These are phyloP conservation scores for Liquidambar formosana DNA, from an alignment of 164 flowering plant species.

Conservation along the genomic window DNA sequence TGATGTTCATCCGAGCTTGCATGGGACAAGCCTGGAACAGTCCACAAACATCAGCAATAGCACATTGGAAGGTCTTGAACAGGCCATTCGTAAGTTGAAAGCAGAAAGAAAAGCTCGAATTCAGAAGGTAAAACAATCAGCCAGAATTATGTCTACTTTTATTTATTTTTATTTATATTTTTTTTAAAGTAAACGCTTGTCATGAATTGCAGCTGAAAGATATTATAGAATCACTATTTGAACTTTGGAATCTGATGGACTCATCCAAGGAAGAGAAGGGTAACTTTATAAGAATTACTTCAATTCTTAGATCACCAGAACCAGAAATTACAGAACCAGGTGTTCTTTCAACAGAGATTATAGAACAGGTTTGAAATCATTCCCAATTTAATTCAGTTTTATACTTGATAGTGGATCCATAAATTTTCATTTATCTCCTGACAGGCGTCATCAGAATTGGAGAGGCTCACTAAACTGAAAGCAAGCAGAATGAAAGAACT, in stretches of 20 bases:
- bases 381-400: background rate
- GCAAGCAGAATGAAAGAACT: conserved; percentile 94
- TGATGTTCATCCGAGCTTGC: conserved; percentile 90
- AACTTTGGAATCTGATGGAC: conserved; percentile 93
- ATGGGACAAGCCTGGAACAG: conserved; percentile 46
- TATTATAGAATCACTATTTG: conserved; percentile 49
- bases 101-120: conserved; percentile 61
- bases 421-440: conserved; percentile 3
- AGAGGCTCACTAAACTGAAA: conserved; percentile 74
- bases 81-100: conserved; percentile 59
- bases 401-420: background rate
- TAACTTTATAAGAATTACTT: conserved; percentile 41
- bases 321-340: conserved; percentile 57
- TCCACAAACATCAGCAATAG: conserved; percentile 70
- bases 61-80: conserved; percentile 74
- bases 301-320: conserved; percentile 50
- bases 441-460: conserved; percentile 82
- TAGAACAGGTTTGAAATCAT: conserved; percentile 61
- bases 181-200: background rate
- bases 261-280: conserved; percentile 61
- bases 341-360: conserved; percentile 64
- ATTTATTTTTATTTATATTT: background rate
- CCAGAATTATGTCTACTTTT: background rate
- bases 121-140: conserved; percentile 55
- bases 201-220: conserved; percentile 62